Conservation (phyloP, 371 early-diverging fungal genomes). For the Phascolomyces articulosus region DNA sequence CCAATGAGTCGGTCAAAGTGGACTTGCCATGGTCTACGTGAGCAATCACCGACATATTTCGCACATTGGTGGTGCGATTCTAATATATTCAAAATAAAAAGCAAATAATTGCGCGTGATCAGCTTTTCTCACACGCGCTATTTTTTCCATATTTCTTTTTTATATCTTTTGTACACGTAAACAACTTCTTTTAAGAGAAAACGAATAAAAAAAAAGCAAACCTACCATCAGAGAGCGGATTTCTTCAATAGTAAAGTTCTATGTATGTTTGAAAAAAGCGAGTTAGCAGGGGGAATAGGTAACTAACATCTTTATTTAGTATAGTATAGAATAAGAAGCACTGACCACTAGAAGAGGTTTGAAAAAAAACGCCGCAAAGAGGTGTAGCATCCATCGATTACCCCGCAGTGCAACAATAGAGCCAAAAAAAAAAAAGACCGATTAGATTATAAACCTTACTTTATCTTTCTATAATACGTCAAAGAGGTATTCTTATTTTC, state of each 20-base stretch:
- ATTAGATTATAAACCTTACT: conserved; percentile 2
- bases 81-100: conserved; percentile 1
- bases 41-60: conserved; percentile 99
- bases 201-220: background rate
- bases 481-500: background rate
- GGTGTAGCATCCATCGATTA: background rate
- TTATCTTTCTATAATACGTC: background rate
- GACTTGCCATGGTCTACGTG: conserved; percentile 98
- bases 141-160: conserved; percentile 2
- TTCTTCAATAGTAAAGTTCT: conserved; percentile 47
- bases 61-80: conserved; percentile 78
- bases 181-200: background rate
- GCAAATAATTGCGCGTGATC: conserved; percentile 4
- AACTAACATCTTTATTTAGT: background rate
- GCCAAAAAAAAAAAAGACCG: too few species aligned
- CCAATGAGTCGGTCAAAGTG: conserved; percentile 96
- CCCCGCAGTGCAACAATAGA: background rate
- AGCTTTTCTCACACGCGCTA: conserved; percentile 2
- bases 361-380: background rate
- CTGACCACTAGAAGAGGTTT: conserved; percentile 1
- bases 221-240: conserved; percentile 54
- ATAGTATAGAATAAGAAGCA: background rate
- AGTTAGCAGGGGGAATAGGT: background rate
- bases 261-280: background rate
- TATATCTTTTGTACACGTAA: background rate